Base-by-base conservation (phyloP, 345 rosid species). In the Melaleuca quinquenervia region DNA sequence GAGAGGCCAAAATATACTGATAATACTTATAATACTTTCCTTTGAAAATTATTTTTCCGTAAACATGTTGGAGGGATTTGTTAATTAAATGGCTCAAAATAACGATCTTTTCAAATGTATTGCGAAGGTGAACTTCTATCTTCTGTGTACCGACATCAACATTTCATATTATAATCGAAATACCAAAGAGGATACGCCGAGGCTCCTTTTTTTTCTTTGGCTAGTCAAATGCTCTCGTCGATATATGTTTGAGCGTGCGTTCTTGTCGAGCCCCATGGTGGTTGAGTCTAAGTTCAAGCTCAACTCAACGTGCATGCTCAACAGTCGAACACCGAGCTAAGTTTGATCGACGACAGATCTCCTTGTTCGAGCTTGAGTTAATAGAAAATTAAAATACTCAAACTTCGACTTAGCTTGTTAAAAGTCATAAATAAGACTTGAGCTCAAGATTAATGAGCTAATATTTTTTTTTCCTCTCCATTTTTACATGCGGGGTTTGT, bases 221-320 rank as follows among this genome's bases (percentile, higher is more conserved):
- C 4, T 3, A 26, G 0, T 58, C 0, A 32, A 64, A 16, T 3
- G 6, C 1, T 20, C 1, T 8, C 5, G 0, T 16, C 16, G 0
- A 6, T 1, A n/a, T 16, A 1, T 8, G 45, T 5, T 3, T 0
- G 11, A 32, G 1, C 6, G 11, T 18, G 6, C 24, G 32, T 64
- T 64, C 0, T 0, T 29, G 41, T 0, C 1, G 21, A 29, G 44
- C 6, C 21, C 5, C 15, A 1, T 8, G 10, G 41, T 64, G 6
- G n/a, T 64, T 12, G 11, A 64, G 76, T 64, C 16, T 64, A 3
- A 64, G 24, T 9, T 64, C 41, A 60, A 13, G 16, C 21, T 14
- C 3, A 0, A 62, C 41, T 64, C 9, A 0, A 8, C 16, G 29
- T 8, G 32, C 45, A 64, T 32, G 21, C 1, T 16, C 8, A 12